phyloP scores from a whole-genome alignment of 2,329 filamentous ascomycete genomes.

The Claviceps maximensis region DNA sequence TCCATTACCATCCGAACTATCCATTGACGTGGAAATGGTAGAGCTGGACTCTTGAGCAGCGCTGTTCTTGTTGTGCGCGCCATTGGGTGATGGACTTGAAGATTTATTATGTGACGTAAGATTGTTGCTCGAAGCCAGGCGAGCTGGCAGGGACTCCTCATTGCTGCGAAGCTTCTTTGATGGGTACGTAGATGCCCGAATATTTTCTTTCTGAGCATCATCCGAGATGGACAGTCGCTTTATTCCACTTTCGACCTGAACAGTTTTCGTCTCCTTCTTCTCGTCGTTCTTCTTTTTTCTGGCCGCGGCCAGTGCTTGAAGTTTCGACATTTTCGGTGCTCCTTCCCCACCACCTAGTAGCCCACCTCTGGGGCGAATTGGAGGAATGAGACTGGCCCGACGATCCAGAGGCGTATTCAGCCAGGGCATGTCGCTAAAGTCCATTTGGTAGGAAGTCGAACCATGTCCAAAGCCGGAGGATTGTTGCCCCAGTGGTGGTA shows the following conservation, averaged over 20 bases:
- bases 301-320: slow-evolving; percentile 78
- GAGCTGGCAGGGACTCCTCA: neutral
- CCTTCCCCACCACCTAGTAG: slow-evolving; percentile 63
- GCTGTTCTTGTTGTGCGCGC: neutral
- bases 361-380: slow-evolving; percentile 42
- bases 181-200: slow-evolving; percentile 5
- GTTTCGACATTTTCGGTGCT: slow-evolving; percentile 67
- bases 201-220: slow-evolving; percentile 17
- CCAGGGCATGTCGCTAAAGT: slow-evolving; percentile 84
- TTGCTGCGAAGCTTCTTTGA: slow-evolving; percentile 13
- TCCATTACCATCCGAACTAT: neutral
- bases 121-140: neutral
- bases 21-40: neutral
- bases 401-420: slow-evolving; percentile 55
- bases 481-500: neutral
- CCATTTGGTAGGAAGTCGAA: neutral
- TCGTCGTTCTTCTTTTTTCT: slow-evolving; percentile 71
- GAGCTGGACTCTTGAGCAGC: neutral
- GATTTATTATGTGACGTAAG: neutral
- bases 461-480: neutral
- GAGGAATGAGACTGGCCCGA: slow-evolving; percentile 50
- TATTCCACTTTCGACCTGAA: slow-evolving; percentile 16
- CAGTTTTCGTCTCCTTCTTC: slow-evolving; percentile 26
- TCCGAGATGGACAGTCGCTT: slow-evolving; percentile 20
- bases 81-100: neutral